Conservation (phyloP, 805 yeast genomes). For the Debaryomyces tyrocola region DNA sequence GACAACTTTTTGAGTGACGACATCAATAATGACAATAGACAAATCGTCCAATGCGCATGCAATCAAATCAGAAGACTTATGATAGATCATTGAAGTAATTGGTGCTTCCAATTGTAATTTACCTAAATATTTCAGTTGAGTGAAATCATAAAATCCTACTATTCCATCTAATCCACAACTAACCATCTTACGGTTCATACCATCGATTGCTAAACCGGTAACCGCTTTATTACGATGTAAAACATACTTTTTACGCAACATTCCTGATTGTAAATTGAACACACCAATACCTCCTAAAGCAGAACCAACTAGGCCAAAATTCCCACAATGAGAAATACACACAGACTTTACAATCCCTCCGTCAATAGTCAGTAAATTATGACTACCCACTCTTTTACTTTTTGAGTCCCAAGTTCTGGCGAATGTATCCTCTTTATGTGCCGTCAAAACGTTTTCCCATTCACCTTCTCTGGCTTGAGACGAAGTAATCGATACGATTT, state of each 20-base stretch:
- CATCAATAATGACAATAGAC: conserved; percentile 79
- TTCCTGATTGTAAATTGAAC: conserved; percentile 91
- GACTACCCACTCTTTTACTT: conserved; percentile 76
- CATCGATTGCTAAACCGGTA: conserved; percentile 86
- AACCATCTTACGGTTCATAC: conserved; percentile 85
- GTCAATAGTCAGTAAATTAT: conserved; percentile 72
- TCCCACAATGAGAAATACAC: conserved; percentile 88
- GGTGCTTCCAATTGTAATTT: conserved; percentile 73
- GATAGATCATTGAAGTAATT: conserved; percentile 73
- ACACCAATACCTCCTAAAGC: conserved; percentile 80
- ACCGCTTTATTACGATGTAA: conserved; percentile 70
- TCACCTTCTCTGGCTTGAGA: conserved; percentile 77
- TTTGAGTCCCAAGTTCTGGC: conserved; percentile 92
- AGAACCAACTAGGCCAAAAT: conserved; percentile 91
- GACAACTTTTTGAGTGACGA: conserved; percentile 75
- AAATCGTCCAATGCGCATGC: conserved; percentile 87
- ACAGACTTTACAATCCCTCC: conserved; percentile 73
- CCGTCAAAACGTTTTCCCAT: conserved; percentile 92
- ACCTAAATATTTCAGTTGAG: conserved; percentile 65
- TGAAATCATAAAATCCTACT: conserved; percentile 84
- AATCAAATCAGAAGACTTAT: conserved; percentile 76
- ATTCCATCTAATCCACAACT: conserved; percentile 87
- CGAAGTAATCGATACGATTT: conserved; percentile 67
- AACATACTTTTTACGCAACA: conserved; percentile 64
- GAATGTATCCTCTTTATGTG: conserved; percentile 76